Evolutionary conservation across 768 basidiomycete genomes (phyloP).

Genomic region (Xerocomellus chrysenteron): DNA sequence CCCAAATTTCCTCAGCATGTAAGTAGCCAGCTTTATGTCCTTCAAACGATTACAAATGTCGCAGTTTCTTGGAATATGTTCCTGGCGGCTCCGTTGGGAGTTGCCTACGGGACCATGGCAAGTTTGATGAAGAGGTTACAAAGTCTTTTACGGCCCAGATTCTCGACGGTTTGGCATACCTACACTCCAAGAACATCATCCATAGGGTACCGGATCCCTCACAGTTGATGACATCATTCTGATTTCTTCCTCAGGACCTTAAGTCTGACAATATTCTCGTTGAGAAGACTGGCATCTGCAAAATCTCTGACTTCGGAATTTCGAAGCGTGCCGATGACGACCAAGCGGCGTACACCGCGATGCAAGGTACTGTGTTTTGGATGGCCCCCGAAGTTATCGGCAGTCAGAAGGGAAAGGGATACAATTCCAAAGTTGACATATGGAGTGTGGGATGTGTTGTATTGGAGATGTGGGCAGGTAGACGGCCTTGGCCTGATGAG

Average conservation of each 20-base stretch:
- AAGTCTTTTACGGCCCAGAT: conserved; percentile 94
- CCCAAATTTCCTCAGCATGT: conserved; percentile 88
- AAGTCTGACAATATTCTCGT: conserved; percentile 99
- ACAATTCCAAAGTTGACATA: conserved; percentile 96
- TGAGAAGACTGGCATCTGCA: conserved; percentile 88
- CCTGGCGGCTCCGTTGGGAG: conserved; percentile 95
- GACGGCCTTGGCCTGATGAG: conserved; percentile 89
- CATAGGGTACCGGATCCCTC: conserved; percentile 64
- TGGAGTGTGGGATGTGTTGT: conserved; percentile 99
- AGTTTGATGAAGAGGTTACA: conserved; percentile 88
- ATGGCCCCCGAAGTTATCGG: conserved; percentile 97
- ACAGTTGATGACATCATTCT: conserved; percentile 1
- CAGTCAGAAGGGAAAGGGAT: conserved; percentile 77
- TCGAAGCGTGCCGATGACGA: conserved; percentile 94
- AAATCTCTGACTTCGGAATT: conserved; percentile 98
- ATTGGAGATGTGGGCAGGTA: conserved; percentile 98
- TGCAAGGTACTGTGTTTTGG: conserved; percentile 99
- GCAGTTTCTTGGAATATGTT: conserved; percentile 96
- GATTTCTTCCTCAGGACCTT: conserved; percentile 60
- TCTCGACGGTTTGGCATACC: conserved; percentile 85
- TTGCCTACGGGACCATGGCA: conserved; percentile 86
- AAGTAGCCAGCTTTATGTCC: conserved; percentile 33
- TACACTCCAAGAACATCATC: conserved; percentile 88
- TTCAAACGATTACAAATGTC: conserved; percentile 11
- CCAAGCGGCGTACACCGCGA: conserved; percentile 80